Evolutionary conservation across 768 basidiomycete species (phyloP), one percentile per base, ranked within the genome.

Genomic region (Amanita pseudoporphyria): DNA sequence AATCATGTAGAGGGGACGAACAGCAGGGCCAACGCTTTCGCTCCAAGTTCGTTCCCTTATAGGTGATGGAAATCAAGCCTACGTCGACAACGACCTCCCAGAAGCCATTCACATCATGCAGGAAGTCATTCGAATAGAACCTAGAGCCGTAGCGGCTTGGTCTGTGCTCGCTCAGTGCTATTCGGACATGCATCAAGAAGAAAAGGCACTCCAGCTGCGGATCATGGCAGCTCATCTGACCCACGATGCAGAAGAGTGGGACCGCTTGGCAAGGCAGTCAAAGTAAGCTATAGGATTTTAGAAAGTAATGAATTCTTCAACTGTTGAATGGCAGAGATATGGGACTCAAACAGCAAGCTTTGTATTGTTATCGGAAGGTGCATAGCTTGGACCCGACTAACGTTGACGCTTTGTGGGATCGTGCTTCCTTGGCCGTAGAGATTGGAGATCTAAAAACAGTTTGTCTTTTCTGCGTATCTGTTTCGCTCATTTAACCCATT

Each of bases 61-160:
- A 45, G 90, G 91, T 22, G 81, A 85, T 48, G 94, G 88, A 18
- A 94, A 93, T 60, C 80, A 87, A 58, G 85, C 86, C 2, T 96
- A 89, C 63, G 78, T 94, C 44, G 79, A 84, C 57, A 77, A 70
- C 52, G 66, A 89, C 49, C 67, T 81, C 7, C 65, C 71, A 2
- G 74, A 84, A 56, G 84, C 91, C 1, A 81, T 91, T 31, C 77
- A 80, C 16, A 74, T 84, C 21, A 87, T 93, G 78, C 82, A 85
- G 60, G 91, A 98, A 60, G 88, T 96, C 55, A 91, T 99, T 47
- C 80, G 90, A 7, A 89, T 93, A 49, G 95, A 99, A 61, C 91
- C 94, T 2, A 79, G 87, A 14, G 86, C 91, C 1, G 71, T 76
- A 0, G 67, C 79, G 2, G 87, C 92, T 1, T 99, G 94, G 94